phyloP scores from a whole-genome alignment of 1,139 yeast genomes.

The Yamadazyma diddensiae region DNA sequence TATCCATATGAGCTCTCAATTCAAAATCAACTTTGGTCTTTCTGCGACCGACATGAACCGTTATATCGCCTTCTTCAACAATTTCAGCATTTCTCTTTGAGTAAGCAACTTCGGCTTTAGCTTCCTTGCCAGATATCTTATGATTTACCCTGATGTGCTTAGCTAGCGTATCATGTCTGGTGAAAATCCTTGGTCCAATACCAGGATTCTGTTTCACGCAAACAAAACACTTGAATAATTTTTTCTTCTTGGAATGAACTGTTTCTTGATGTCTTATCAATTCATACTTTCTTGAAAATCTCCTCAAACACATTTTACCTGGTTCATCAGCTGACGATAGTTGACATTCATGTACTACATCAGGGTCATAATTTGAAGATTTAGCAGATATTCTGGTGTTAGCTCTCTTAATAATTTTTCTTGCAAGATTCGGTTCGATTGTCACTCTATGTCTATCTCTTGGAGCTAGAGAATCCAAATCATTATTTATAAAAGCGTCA shows the following conservation, averaged over 20 bases:
- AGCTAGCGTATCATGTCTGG: constrained; percentile 91
- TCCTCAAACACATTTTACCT: constrained; percentile 66
- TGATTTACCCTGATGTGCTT: constrained; percentile 92
- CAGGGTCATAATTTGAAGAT: constrained; percentile 49
- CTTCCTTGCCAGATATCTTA: constrained; percentile 64
- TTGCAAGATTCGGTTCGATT: constrained; percentile 26
- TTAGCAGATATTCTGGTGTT: constrained; percentile 27
- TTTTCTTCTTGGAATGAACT: constrained; percentile 85
- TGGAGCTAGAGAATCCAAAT: constrained; percentile 20
- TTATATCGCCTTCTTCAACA: constrained; percentile 42
- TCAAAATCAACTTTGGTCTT: constrained; percentile 50
- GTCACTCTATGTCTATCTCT: constrained; percentile 23
- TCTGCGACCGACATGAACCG: constrained; percentile 48
- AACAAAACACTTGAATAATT: constrained; percentile 79
- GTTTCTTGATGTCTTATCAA: constrained; percentile 94
- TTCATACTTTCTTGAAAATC: constrained; percentile 92
- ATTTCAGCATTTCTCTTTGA: constrained; percentile 49
- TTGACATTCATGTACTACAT: constrained; percentile 49
- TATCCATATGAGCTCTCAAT: constrained; percentile 47
- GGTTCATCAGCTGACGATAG: constrained; percentile 47
- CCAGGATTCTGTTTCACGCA: constrained; percentile 65
- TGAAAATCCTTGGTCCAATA: constrained; percentile 67
- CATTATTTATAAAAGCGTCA: constrained; percentile 26
- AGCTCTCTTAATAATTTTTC: constrained; percentile 23
- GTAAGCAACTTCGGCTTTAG: constrained; percentile 51